Evolutionary conservation across 345 rosid species (phyloP).

Genomic region (Stellera chamaejasme): DNA sequence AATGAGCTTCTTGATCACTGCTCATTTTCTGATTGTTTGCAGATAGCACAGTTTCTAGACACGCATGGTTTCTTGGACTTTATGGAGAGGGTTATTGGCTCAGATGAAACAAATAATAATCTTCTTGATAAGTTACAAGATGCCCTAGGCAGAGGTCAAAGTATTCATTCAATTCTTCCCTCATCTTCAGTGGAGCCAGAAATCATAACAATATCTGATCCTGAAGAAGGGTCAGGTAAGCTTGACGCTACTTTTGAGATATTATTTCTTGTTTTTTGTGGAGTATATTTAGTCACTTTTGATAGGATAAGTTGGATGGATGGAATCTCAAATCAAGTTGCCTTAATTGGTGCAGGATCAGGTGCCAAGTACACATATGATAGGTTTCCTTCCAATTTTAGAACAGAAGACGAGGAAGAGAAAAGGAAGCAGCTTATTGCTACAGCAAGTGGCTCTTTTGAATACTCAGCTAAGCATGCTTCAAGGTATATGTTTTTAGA

Average conservation of each 20-base stretch:
- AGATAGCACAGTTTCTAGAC: conserved; percentile 76
- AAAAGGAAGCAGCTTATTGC: conserved; percentile 94
- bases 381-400: conserved; percentile 82
- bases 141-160: conserved; percentile 94
- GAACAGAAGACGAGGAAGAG: conserved; percentile 93
- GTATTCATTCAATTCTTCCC: conserved; percentile 73
- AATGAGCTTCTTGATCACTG: conserved; percentile 1
- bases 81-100: conserved; percentile 69
- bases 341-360: conserved; percentile 40
- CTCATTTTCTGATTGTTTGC: conserved; percentile 18
- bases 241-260: conserved; percentile 13
- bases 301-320: too few relatives aligned
- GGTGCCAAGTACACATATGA: conserved; percentile 89
- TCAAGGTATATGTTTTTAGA: conserved; percentile 48
- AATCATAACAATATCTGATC: conserved; percentile 84
- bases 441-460: conserved; percentile 82
- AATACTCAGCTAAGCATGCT: conserved; percentile 60
- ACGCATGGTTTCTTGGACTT: conserved; percentile 91
- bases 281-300: not conserved
- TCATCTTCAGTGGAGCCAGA: conserved; percentile 61
- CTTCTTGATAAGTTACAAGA: conserved; percentile 95
- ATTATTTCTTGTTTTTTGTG: not conserved
- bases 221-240: conserved; percentile 71
- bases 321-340: conserved; percentile 13
- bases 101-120: conserved; percentile 62